Conservation (phyloP, 306 rosid species). For the Quercus engelmannii region DNA sequence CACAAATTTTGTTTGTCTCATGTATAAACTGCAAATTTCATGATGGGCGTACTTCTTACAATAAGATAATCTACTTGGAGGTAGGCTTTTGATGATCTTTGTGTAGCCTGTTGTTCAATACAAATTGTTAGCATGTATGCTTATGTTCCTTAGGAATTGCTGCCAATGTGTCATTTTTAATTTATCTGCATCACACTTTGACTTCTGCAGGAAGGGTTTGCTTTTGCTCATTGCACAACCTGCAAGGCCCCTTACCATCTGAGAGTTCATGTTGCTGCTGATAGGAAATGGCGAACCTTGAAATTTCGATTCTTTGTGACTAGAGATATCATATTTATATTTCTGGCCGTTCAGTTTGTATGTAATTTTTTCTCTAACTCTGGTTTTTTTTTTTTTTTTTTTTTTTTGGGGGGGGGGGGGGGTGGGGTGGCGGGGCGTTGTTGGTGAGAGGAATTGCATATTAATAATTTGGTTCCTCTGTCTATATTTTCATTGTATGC, state of each 20-base stretch:
- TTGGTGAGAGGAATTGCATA: neutral
- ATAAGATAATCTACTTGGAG: neutral
- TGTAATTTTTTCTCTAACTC: conserved; percentile 41
- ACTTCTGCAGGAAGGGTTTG: conserved; percentile 95
- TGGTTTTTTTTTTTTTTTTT: conserved; percentile 4
- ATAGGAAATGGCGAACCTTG: conserved; percentile 96
- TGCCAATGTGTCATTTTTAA: conserved; percentile 1
- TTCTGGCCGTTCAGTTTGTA: conserved; percentile 87
- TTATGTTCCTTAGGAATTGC: neutral
- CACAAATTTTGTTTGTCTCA: neutral
- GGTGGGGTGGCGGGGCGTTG: too few relatives aligned
- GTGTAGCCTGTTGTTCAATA: neutral
- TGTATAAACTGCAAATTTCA: neutral
- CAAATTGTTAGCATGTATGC: neutral
- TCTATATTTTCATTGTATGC: conserved; percentile 20
- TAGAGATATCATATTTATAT: conserved; percentile 89
- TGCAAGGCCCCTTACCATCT: conserved; percentile 96
- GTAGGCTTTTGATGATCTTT: conserved; percentile 5
- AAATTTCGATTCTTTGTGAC: conserved; percentile 95
- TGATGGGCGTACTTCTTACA: neutral
- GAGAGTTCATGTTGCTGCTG: conserved; percentile 92
- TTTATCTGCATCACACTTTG: conserved; percentile 21
- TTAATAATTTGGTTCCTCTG: neutral
- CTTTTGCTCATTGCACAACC: conserved; percentile 98
- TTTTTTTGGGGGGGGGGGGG: neutral